Percentiles rank a stretch among this genome's conserved stretches.
These are phyloP conservation scores for Salvia hispanica DNA, from an alignment of 257 asterid species.

Conservation along the genomic window DNA sequence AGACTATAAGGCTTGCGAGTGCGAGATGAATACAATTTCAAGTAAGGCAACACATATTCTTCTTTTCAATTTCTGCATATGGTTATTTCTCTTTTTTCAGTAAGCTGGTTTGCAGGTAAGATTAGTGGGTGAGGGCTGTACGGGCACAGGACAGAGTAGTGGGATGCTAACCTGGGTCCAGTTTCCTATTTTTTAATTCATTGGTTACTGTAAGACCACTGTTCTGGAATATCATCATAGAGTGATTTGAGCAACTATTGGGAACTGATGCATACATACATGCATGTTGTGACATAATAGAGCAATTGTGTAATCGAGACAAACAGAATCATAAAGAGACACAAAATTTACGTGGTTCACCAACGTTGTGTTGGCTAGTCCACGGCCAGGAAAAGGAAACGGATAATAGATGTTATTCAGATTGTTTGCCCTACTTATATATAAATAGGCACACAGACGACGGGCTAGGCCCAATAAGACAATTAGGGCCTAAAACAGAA, in stretches of 20 bases:
- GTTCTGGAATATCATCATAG: not conserved
- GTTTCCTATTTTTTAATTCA: not conserved
- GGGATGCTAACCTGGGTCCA: not conserved
- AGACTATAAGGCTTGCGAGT: conserved; percentile 18
- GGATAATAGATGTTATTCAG: too few species aligned
- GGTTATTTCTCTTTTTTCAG: not conserved
- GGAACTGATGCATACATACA: conserved; percentile 9
- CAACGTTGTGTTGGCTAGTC: too few species aligned
- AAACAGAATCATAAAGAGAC: too few species aligned
- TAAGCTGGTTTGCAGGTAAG: not conserved
- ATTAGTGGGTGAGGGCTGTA: not conserved
- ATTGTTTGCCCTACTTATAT: too few species aligned
- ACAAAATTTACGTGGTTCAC: too few species aligned
- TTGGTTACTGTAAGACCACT: not conserved
- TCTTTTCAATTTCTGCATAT: not conserved
- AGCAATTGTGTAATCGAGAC: too few species aligned
- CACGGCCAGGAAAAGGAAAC: too few species aligned
- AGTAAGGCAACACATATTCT: not conserved
- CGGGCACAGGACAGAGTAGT: not conserved
- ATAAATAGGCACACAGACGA: too few species aligned
- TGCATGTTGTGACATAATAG: too few species aligned
- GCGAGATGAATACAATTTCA: conserved; percentile 14
- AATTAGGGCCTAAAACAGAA: too few species aligned
- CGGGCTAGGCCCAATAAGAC: too few species aligned
- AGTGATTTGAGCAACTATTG: conserved; percentile 10